Base-by-base conservation (phyloP, 805 yeast genomes). In the Hanseniaspora lindneri region DNA sequence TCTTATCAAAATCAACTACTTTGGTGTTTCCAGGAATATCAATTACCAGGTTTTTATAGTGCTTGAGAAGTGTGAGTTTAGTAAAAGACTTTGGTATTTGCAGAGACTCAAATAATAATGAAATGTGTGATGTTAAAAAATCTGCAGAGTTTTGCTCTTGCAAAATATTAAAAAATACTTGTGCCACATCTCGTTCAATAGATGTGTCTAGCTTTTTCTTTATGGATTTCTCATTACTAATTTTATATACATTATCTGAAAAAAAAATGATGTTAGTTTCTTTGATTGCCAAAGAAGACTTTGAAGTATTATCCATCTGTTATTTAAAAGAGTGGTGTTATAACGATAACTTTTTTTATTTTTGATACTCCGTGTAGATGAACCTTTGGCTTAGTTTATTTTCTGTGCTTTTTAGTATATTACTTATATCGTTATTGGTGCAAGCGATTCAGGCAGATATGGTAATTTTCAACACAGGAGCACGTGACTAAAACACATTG, bases 1-100 rank as follows among this genome's bases (percentile, higher is more conserved):
- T 59, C 49, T 66, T 67, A 39, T 72, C 76, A 52, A 74, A 72
- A 54, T 73, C 78, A 11, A 75, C 65, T 3, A 74, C 58, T 30
- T 66, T 55, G 0, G 74, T 68, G 11, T 32, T 27, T 13, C 3
- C n/a, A 5, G 5, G 7, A 21, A 8, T 21, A 14, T 44, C 37
- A 17, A 44, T 37, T 19, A 29, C 11, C 10, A 44, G 16, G n/a
- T 44, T 32, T 14, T 37, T 11, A 14, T 17, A 20, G 25, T 44
- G 41, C 10, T 44, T 44, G 5, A 44, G 13, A 6, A 37, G 17
- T 24, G 40, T 44, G 6, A 44, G 24, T 16, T 36, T 44, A 7
- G 30, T 20, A 23, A 44, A 36, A 10, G 24, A 27, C 11, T 24
- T 13, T 9, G 41, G 9, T 14, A 44, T 37, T 3, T 37, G 42